phyloP scores from a whole-genome alignment of 192 early-diverging fungal species.

The Gonapodya sp. region DNA sequence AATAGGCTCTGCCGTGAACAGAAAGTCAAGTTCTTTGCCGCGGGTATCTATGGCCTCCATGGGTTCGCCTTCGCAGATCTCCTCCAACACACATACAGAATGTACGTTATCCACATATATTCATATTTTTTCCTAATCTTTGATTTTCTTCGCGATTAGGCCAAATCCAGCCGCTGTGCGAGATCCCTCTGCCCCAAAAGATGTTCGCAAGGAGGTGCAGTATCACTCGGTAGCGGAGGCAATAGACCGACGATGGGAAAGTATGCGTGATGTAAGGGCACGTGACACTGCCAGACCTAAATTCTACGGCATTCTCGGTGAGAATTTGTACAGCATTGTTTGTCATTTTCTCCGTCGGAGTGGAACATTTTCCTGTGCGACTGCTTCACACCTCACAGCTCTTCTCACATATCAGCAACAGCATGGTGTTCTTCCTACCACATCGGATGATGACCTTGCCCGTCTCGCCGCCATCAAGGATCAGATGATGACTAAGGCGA shows the following conservation, averaged over 20 bases:
- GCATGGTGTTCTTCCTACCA: not conserved
- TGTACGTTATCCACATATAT: slow-evolving; percentile 24
- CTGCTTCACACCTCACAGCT: not conserved
- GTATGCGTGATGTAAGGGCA: not conserved
- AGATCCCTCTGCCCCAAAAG: not conserved
- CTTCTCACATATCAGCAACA: not conserved
- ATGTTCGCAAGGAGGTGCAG: not conserved
- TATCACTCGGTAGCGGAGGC: not conserved
- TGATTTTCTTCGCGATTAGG: not conserved
- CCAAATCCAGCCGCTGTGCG: not conserved
- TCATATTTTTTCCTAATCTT: not conserved
- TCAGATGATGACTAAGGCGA: slow-evolving; percentile 14
- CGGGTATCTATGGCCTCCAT: slow-evolving; percentile 58
- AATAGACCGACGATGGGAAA: not conserved
- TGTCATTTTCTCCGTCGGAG: not conserved
- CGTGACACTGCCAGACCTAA: not conserved
- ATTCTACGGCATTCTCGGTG: not conserved
- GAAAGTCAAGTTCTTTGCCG: slow-evolving; percentile 51
- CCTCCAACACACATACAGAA: slow-evolving; percentile 43
- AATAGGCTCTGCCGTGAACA: slow-evolving; percentile 52
- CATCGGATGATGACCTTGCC: slow-evolving; percentile 14
- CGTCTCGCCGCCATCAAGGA: not conserved
- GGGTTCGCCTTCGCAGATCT: slow-evolving; percentile 88
- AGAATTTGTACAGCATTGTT: not conserved
- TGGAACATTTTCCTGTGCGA: not conserved